Percentiles rank a stretch among this genome's conserved stretches.
phyloP scores from a whole-genome alignment of 352 stramenopile genomes.

The Pythium diclinum region DNA sequence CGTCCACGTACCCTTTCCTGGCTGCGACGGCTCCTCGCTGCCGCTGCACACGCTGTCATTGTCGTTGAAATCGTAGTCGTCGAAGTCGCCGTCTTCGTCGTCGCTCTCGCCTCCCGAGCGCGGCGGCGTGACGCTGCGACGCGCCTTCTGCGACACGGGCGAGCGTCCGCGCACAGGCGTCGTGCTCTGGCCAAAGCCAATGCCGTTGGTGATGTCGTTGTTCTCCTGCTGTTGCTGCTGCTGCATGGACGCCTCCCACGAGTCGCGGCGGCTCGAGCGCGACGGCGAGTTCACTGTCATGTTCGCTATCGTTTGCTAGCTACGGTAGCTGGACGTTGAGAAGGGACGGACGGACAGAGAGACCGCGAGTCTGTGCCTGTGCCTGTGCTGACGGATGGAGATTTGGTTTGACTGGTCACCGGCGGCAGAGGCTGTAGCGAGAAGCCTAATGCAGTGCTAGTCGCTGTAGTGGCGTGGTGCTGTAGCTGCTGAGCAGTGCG shows the following conservation, averaged over 20 bases:
- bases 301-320: conserved; percentile 11
- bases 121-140: conserved; percentile 8
- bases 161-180: conserved; percentile 10
- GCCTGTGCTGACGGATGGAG: not conserved
- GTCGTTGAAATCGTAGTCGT: conserved; percentile 13
- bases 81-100: conserved; percentile 20
- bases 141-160: not conserved
- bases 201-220: conserved; percentile 4
- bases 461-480: not conserved
- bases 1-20: conserved; percentile 50
- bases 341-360: not conserved
- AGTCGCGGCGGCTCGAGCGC: conserved; percentile 19
- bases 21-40: conserved; percentile 21
- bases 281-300: conserved; percentile 11
- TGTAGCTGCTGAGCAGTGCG: not conserved
- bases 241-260: conserved; percentile 16
- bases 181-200: not conserved
- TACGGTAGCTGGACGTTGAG: not conserved
- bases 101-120: conserved; percentile 23
- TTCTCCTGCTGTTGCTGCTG: not conserved
- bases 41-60: conserved; percentile 24
- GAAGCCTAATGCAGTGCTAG: not conserved
- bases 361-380: not conserved
- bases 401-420: not conserved
- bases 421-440: not conserved